Base-by-base conservation (phyloP, 2,329 filamentous ascomycete species). In the Eutypa lata region DNA sequence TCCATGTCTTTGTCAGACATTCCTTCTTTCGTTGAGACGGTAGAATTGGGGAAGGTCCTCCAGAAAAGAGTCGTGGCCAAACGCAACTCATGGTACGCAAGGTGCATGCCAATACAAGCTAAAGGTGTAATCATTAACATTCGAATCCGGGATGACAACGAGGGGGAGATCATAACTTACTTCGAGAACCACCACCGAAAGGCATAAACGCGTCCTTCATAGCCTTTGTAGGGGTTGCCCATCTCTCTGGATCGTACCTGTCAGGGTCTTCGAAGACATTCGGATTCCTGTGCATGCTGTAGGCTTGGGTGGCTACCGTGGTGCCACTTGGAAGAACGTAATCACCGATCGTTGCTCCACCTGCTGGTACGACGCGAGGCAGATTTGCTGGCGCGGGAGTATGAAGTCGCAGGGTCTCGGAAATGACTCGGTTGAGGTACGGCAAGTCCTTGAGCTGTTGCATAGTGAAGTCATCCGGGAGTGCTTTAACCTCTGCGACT, bases 31-130 rank as follows among this genome's bases (percentile, higher is more conserved):
- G 26, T 53, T n/a, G 70, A 72, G 7, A 68, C 52, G 18, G 46
- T 64, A 1, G 68, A 65, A 49, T 64, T 62, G 0, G 72, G 71
- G 55, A 75, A 80, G 31, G 75, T 66, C 0, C 73, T 69, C 61
- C 84, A 82, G 64, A 86, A 81, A 5, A 73, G 68, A 0, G 79
- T 76, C 0, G 75, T 70, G 0, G 73, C 78, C 35, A 81, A 73
- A 8, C 80, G 72, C 28, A 85, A 60, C 59, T 85, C 81, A 67
- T 81, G 81, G 21, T 72, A 69, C 0, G 82, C 82, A 19, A 86
- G 70, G 54, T 84, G 80, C 24, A 81, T 68, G 2, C 82, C 82
- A 16, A 87, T 69, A 54, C 83, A 86, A 2, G 65, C 67, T 72
- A 7, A 14, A 19, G 13, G 3, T 31, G 10, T 8, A 16, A n/a